Percentiles rank a stretch among this genome's conserved stretches.
Conservation (phyloP, 1,284 basidiomycete species). For the Rhodotorula sp. region DNA sequence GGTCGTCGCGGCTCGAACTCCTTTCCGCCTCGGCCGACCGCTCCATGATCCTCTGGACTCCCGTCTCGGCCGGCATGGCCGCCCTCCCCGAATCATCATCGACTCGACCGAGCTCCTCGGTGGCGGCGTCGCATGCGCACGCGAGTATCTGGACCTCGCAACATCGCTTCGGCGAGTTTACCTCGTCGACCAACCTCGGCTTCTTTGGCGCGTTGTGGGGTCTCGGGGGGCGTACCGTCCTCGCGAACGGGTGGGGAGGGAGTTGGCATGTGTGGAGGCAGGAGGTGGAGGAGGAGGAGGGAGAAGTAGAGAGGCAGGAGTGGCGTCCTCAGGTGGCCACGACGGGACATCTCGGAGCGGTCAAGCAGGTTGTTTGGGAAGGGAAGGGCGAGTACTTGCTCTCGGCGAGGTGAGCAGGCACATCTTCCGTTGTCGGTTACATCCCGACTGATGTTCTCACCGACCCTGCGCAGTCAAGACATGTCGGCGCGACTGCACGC, state of each 20-base stretch:
- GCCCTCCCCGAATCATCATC: constrained; percentile 44
- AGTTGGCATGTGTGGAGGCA: constrained; percentile 79
- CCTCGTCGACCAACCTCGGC: constrained; percentile 68
- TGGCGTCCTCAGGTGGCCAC: constrained; percentile 78
- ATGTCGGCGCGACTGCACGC: constrained; percentile 87
- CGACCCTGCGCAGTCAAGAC: constrained; percentile 61
- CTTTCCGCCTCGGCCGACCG: constrained; percentile 72
- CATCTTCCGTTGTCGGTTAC: background rate
- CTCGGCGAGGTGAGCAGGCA: constrained; percentile 66
- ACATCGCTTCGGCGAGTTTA: constrained; percentile 87
- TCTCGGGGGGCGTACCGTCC: constrained; percentile 58
- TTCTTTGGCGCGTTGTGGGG: constrained; percentile 85
- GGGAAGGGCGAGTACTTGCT: constrained; percentile 76
- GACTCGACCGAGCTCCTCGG: constrained; percentile 33
- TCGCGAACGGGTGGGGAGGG: constrained; percentile 89
- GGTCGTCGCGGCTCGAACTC: constrained; percentile 55
- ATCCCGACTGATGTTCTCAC: background rate
- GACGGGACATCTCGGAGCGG: constrained; percentile 73
- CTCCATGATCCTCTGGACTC: constrained; percentile 70
- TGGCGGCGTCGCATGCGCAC: constrained; percentile 46
- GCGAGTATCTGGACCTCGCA: constrained; percentile 71
- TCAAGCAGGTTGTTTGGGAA: constrained; percentile 79
- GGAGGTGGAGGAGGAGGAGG: constrained; percentile 49
- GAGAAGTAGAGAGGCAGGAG: constrained; percentile 24
- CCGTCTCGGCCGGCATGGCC: constrained; percentile 48